A percentile compares a stretch with the other conserved stretches of the same genome.
These are phyloP conservation scores for Penicillium canariense DNA, from an alignment of 495 filamentous ascomycete species.

Conservation along the genomic window DNA sequence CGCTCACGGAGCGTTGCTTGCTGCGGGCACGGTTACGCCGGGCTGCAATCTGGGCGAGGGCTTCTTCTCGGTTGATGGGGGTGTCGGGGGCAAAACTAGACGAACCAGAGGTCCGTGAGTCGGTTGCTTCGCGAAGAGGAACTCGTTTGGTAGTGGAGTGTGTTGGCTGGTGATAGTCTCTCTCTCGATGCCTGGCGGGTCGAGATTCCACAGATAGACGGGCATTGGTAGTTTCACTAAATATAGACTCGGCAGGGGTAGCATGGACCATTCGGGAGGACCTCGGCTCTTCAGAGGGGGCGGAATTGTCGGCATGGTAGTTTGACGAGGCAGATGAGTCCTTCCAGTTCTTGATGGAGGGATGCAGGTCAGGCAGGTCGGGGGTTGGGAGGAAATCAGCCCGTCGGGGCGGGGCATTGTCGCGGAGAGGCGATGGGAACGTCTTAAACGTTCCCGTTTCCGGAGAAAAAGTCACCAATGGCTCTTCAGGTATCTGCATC, in stretches of 20 bases:
- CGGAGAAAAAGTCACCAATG: slow-evolving; percentile 47
- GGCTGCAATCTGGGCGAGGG: slow-evolving; percentile 51
- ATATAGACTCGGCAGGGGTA: background rate
- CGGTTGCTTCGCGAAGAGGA: slow-evolving; percentile 30
- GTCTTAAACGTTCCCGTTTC: slow-evolving; percentile 49
- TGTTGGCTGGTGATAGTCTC: slow-evolving; percentile 14
- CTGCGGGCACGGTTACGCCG: slow-evolving; percentile 47
- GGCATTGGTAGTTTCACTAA: background rate
- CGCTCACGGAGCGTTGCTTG: slow-evolving; percentile 44
- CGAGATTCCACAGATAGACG: slow-evolving; percentile 12
- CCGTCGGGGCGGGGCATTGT: slow-evolving; percentile 21
- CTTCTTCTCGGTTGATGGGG: slow-evolving; percentile 49
- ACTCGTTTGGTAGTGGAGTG: slow-evolving; percentile 32
- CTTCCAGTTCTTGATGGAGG: background rate
- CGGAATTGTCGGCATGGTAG: slow-evolving; percentile 15
- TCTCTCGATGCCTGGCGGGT: slow-evolving; percentile 11
- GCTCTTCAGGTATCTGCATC: slow-evolving; percentile 34
- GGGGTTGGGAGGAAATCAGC: slow-evolving; percentile 13
- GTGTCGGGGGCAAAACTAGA: slow-evolving; percentile 34
- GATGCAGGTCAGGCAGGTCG: slow-evolving; percentile 3
- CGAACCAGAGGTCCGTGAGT: slow-evolving; percentile 22
- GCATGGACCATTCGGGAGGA: slow-evolving; percentile 1
- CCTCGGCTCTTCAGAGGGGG: slow-evolving; percentile 19
- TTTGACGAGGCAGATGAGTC: slow-evolving; percentile 15
- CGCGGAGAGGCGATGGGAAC: slow-evolving; percentile 40